Evolutionary conservation across 2,329 filamentous ascomycete species (phyloP).

Genomic region (Hortaea werneckii): DNA sequence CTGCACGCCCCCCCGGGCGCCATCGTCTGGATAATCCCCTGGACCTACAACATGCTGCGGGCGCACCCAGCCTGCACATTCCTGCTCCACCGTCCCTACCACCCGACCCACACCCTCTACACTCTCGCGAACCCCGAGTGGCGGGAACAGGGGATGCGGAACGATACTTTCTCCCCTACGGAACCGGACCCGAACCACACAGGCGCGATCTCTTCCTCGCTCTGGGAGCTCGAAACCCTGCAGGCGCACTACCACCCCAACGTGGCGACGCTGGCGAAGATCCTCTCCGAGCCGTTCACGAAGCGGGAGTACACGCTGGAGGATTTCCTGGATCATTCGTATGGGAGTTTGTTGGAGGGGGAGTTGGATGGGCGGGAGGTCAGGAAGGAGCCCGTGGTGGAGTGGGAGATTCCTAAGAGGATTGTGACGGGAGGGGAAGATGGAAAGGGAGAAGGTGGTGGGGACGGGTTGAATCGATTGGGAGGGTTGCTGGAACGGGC

Average conservation of each 20-base stretch:
- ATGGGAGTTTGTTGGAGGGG: conserved; percentile 72
- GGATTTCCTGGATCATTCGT: conserved; percentile 93
- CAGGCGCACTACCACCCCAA: conserved; percentile 96
- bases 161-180: conserved; percentile 66
- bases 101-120: conserved; percentile 24
- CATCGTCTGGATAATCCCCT: conserved; percentile 80
- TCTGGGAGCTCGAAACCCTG: conserved; percentile 90
- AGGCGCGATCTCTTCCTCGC: conserved; percentile 75
- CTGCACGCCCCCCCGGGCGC: conserved; percentile 84
- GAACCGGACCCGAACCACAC: conserved; percentile 80
- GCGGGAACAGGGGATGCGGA: conserved; percentile 47
- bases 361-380: conserved; percentile 76
- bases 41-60: conserved; percentile 90
- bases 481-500: conserved; percentile 1
- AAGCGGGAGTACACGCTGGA: conserved; percentile 93
- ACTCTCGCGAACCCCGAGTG: conserved; percentile 9
- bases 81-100: conserved; percentile 70
- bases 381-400: conserved; percentile 82
- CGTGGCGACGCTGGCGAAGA: conserved; percentile 84
- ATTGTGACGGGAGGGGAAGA: conserved; percentile 47
- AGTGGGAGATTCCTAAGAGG: conserved; percentile 86
- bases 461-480: too few relatives aligned
- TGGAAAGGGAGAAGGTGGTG: conserved; percentile 4
- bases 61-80: conserved; percentile 85
- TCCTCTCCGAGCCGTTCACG: conserved; percentile 93